These are phyloP conservation scores for Cystofilobasidium macerans DNA, from an alignment of 768 basidiomycete genomes.

Conservation along the genomic window DNA sequence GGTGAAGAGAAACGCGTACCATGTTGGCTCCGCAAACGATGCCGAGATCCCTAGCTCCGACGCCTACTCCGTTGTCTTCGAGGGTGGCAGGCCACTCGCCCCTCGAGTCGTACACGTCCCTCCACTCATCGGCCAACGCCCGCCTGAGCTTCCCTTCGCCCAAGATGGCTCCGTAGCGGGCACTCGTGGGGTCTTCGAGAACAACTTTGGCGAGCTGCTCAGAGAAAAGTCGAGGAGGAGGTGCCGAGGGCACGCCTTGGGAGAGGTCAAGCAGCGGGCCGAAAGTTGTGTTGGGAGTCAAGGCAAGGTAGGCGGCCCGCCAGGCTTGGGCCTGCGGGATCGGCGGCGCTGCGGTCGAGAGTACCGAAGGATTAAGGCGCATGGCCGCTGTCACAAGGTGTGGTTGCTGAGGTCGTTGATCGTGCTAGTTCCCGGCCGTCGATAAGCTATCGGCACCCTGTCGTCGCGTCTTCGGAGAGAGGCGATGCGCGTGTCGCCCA, in stretches of 20 bases:
- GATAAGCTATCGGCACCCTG: too few species aligned
- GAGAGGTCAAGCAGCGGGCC: slow-evolving; percentile 57
- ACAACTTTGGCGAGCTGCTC: slow-evolving; percentile 44
- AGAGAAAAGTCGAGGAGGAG: slow-evolving; percentile 50
- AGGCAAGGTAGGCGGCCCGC: slow-evolving; percentile 29
- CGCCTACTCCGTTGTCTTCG: slow-evolving; percentile 38
- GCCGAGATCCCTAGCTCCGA: slow-evolving; percentile 44
- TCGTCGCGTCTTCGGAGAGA: too few species aligned
- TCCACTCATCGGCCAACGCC: slow-evolving; percentile 54
- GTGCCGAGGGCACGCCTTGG: slow-evolving; percentile 58
- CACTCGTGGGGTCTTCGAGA: slow-evolving; percentile 34
- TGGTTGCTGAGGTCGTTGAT: too few species aligned
- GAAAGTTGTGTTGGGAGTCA: slow-evolving; percentile 5
- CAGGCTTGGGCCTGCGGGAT: slow-evolving; percentile 28
- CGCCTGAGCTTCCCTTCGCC: slow-evolving; percentile 50
- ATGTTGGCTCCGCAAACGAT: slow-evolving; percentile 24
- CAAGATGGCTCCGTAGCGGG: slow-evolving; percentile 51
- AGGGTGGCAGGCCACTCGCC: background rate
- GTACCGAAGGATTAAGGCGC: slow-evolving; percentile 7
- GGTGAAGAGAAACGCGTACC: background rate
- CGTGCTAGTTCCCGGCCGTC: too few species aligned
- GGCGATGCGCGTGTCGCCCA: too few species aligned
- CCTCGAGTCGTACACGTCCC: slow-evolving; percentile 45
- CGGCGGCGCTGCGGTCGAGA: slow-evolving; percentile 13
- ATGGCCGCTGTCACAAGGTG: background rate